Evolutionary conservation across 2,329 filamentous ascomycete species (phyloP), one percentile per base, ranked within the genome.

Genomic region (Trichoderma brevicompactum): DNA sequence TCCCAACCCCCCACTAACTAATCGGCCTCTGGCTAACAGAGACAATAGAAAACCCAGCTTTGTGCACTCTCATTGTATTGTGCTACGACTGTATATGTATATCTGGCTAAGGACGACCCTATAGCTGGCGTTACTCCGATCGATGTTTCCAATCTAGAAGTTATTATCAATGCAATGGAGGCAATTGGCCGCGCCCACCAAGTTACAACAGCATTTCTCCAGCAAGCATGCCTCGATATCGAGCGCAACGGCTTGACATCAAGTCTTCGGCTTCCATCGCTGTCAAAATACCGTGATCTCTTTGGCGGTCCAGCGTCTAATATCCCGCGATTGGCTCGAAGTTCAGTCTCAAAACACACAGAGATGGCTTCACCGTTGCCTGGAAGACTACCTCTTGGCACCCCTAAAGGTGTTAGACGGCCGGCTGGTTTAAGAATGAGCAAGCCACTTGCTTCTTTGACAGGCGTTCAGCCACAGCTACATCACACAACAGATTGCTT

Each of bases 191-290:
- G 85, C 43, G 86, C 87, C 63, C 93, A 95, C 72, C 82, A 87
- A 1, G 85, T 97, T 36, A 94, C 92, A 0, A 87, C 90, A 50
- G 92, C 91, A 0, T 97, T 97, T 74, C 80, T 96, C n/a, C 88
- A 90, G 10, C 94, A 97, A 73, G 80, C 94, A 0, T 86, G 93
- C 65, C 82, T 94, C n/a, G 94, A 97, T 70, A 85, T 97, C 8
- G 87, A 92, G 41, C 74, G 75, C 38, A 83, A 82, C 66, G 78
- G 76, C 1, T 72, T 85, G 32, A 68, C 72, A 3, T 68, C 73
- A 3, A 71, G 73, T 10, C 74, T 81, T 9, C 72, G 70, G 8
- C 68, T 82, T n/a, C 76, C 80, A 1, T 70, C 68, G 3, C 68
- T 82, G 13, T 70, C 72, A 13, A 74, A 73, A 43, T 74, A 79